These are phyloP conservation scores for Hebeloma cylindrosporum DNA, from an alignment of 768 basidiomycete species.

Conservation along the genomic window DNA sequence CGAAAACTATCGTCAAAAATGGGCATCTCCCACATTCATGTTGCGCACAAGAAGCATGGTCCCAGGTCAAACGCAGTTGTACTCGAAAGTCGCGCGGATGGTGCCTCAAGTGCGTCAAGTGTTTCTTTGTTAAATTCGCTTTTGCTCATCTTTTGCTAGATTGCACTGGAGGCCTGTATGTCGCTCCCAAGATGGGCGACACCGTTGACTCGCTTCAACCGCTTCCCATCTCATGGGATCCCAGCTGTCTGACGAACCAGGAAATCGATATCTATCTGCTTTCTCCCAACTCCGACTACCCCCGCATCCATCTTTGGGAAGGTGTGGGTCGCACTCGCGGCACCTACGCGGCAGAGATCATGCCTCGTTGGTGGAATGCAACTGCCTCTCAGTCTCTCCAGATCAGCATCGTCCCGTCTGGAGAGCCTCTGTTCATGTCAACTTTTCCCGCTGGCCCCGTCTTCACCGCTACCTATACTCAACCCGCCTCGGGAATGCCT, in stretches of 20 bases:
- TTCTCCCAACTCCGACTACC: constrained; percentile 41
- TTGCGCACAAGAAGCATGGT: constrained; percentile 15
- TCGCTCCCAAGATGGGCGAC: constrained; percentile 47
- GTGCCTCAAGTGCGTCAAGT: not conserved
- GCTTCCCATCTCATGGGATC: constrained; percentile 64
- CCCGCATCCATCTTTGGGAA: constrained; percentile 59
- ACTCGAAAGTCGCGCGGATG: constrained; percentile 13
- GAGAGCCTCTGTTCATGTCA: constrained; percentile 49
- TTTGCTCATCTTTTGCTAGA: constrained; percentile 26
- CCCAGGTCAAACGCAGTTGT: constrained; percentile 1
- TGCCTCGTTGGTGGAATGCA: constrained; percentile 73
- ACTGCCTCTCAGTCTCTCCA: constrained; percentile 51
- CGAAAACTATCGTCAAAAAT: constrained; percentile 18
- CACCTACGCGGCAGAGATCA: constrained; percentile 46
- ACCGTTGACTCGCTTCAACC: constrained; percentile 47
- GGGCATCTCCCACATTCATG: constrained; percentile 17
- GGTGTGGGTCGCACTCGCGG: constrained; percentile 49
- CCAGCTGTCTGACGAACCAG: constrained; percentile 47
- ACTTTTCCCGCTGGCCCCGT: constrained; percentile 65
- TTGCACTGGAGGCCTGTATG: constrained; percentile 64
- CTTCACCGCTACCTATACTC: constrained; percentile 61
- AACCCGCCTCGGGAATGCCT: constrained; percentile 34
- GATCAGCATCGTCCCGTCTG: constrained; percentile 54
- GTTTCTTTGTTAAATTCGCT: not conserved
- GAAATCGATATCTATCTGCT: constrained; percentile 71